phyloP scores from a whole-genome alignment of 31 red algal species.

The Porphyra umbilicalis region DNA sequence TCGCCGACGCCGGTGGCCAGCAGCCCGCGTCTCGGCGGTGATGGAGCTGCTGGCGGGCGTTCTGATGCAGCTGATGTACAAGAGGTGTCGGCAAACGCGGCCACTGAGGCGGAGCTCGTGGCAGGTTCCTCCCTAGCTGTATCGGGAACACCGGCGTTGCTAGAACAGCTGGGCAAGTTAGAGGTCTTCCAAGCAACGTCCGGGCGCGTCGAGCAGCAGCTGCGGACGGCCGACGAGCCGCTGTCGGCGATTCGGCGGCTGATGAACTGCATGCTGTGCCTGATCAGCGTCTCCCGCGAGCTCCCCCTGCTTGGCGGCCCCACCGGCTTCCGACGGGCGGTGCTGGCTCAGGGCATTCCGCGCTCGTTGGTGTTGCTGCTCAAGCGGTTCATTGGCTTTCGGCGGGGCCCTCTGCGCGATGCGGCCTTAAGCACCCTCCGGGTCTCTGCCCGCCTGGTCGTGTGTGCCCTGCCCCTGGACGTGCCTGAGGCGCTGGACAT shows the following conservation, averaged over 20 bases:
- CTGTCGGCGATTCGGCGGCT: neutral
- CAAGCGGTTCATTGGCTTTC: neutral
- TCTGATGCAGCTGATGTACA: no score
- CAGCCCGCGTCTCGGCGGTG: no score
- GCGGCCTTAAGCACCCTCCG: neutral
- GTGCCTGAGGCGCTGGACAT: neutral
- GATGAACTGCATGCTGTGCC: neutral
- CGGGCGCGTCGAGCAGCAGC: neutral
- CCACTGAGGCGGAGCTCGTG: no score
- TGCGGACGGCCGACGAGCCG: neutral
- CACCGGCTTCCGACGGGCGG: neutral
- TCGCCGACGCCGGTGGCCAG: no score
- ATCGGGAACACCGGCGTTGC: no score
- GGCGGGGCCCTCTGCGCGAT: neutral
- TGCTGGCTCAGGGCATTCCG: neutral
- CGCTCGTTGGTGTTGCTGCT: neutral
- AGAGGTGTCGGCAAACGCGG: no score
- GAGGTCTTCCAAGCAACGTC: neutral
- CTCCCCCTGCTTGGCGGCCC: neutral
- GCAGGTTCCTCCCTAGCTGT: no score
- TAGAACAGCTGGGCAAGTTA: neutral
- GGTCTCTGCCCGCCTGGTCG: neutral
- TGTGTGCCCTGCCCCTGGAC: neutral
- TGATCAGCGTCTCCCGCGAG: neutral
- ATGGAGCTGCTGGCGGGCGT: no score